Evolutionary conservation across 306 rosid species (phyloP).

Genomic region (Begonia masoniana): DNA sequence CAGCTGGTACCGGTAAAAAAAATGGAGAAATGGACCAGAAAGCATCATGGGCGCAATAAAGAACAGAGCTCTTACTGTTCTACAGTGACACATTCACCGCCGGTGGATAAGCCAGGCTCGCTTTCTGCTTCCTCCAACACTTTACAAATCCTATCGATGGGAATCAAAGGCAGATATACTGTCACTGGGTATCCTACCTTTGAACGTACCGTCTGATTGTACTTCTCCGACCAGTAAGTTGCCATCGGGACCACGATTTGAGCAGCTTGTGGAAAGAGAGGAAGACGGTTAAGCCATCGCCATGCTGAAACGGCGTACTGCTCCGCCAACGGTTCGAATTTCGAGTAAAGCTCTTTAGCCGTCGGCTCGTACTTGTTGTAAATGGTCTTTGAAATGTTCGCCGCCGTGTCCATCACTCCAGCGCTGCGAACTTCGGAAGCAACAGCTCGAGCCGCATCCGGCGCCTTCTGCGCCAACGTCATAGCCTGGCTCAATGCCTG

Average conservation of each 20-base stretch:
- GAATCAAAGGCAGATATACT: constrained; percentile 27
- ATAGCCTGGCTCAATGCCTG: constrained; percentile 15
- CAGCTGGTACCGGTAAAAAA: no score
- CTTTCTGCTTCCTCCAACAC: constrained; percentile 17
- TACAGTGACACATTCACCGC: constrained; percentile 2
- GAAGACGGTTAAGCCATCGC: constrained; percentile 33
- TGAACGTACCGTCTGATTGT: constrained; percentile 19
- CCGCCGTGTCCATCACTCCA: constrained; percentile 23
- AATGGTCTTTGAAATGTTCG: constrained; percentile 8
- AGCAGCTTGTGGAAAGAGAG: constrained; percentile 24
- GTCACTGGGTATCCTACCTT: constrained; percentile 15
- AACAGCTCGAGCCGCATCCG: constrained; percentile 11
- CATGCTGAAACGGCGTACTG: constrained; percentile 27
- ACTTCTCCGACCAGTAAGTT: constrained; percentile 27
- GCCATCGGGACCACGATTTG: constrained; percentile 30
- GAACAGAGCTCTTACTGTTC: constrained; percentile 1
- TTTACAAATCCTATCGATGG: constrained; percentile 24
- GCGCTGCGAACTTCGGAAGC: constrained; percentile 20
- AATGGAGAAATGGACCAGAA: no score
- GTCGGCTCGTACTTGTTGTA: constrained; percentile 22
- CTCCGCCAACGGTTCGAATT: constrained; percentile 35
- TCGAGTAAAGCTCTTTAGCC: constrained; percentile 22
- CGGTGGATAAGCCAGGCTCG: constrained; percentile 3
- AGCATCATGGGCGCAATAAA: no score
- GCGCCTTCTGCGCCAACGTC: constrained; percentile 10